Percentiles rank a stretch among this genome's conserved stretches.
These are phyloP conservation scores for Talaromyces rugulosus DNA, from an alignment of 2,329 filamentous ascomycete species.

Conservation along the genomic window DNA sequence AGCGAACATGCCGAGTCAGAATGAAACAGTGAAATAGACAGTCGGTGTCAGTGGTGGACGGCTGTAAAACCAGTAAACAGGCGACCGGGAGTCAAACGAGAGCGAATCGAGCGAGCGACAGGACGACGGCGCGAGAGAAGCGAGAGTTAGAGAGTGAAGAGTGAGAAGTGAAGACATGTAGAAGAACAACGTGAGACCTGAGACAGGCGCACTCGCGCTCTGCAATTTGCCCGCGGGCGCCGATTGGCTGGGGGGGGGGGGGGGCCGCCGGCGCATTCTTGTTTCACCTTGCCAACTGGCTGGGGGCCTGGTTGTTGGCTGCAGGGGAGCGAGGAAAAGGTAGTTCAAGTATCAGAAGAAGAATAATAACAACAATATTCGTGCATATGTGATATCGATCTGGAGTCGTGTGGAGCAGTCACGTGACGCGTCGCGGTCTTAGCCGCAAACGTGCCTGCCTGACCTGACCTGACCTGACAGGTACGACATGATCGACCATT, in stretches of 20 bases:
- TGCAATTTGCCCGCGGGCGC: not conserved
- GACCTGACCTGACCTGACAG: too few relatives aligned
- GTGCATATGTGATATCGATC: not conserved
- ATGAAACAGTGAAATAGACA: not conserved
- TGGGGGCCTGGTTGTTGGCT: not conserved
- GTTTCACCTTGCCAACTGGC: not conserved
- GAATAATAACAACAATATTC: too few relatives aligned
- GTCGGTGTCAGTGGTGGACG: not conserved
- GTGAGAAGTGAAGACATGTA: not conserved
- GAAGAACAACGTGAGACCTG: not conserved
- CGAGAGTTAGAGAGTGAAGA: not conserved
- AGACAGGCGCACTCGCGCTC: not conserved
- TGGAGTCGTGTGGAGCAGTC: not conserved
- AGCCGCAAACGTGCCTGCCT: not conserved
- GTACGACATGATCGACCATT: too few relatives aligned
- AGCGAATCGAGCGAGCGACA: not conserved
- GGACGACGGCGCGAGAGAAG: not conserved
- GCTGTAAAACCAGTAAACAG: not conserved
- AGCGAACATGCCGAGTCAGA: constrained; percentile 6
- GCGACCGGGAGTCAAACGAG: not conserved
- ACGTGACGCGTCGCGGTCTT: not conserved
- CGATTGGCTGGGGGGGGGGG: not conserved
- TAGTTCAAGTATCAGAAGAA: not conserved
- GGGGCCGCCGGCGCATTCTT: not conserved
- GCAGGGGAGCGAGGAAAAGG: too few relatives aligned